These are phyloP conservation scores for Neofusicoccum umdonicola DNA, from an alignment of 2,329 filamentous ascomycete species.

Conservation along the genomic window DNA sequence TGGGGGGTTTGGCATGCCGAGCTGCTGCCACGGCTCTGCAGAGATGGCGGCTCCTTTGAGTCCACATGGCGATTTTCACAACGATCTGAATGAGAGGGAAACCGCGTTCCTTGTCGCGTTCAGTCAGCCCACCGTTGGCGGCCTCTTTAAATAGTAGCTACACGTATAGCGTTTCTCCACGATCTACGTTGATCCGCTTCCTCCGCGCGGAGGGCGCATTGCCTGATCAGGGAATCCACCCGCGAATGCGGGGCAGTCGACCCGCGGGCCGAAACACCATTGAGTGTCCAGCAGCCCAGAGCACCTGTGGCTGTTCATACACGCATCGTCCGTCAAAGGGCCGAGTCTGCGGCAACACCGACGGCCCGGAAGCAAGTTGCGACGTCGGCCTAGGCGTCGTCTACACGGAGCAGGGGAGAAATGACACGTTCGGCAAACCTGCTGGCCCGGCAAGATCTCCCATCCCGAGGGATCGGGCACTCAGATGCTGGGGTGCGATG, in stretches of 20 bases:
- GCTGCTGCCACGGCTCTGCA: background rate
- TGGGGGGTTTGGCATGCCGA: background rate
- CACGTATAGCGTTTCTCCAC: background rate
- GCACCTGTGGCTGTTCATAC: no score
- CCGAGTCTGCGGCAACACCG: no score
- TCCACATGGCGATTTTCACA: background rate
- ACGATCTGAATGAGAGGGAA: background rate
- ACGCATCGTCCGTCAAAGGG: no score
- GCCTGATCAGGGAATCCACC: background rate
- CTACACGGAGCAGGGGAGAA: no score
- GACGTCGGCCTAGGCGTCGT: no score
- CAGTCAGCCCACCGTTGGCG: background rate
- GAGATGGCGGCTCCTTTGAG: background rate
- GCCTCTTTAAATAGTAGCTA: background rate
- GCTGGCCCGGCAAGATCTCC: background rate
- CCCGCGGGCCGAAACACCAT: background rate
- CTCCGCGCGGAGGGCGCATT: constrained; percentile 1
- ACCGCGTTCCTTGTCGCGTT: background rate
- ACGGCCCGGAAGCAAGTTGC: no score
- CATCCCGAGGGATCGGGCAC: background rate
- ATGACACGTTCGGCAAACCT: background rate
- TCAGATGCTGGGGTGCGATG: background rate
- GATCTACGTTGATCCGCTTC: background rate
- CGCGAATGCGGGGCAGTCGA: background rate
- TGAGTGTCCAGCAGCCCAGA: no score